phyloP scores from a whole-genome alignment of 2,329 filamentous ascomycete genomes.

The Capronia epimyces region DNA sequence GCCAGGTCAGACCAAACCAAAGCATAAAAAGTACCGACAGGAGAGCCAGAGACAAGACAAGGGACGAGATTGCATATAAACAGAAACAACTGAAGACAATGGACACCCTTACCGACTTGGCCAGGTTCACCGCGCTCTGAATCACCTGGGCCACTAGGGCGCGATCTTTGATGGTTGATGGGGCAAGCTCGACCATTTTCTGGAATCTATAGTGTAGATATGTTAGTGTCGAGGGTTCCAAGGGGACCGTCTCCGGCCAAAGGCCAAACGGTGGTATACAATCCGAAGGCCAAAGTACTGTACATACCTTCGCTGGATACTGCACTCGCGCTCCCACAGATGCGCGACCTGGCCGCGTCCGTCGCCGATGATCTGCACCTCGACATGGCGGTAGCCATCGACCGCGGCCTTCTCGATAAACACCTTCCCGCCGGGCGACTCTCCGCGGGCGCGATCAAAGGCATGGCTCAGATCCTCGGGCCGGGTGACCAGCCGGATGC shows the following conservation, averaged over 20 bases:
- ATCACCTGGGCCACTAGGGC: constrained; percentile 47
- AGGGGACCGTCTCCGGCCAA: too few species aligned
- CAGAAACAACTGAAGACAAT: not conserved
- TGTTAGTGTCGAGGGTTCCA: too few species aligned
- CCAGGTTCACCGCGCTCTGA: constrained; percentile 50
- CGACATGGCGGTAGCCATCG: constrained; percentile 56
- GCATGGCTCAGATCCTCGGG: constrained; percentile 43
- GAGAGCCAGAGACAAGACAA: too few species aligned
- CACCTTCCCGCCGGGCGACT: constrained; percentile 54
- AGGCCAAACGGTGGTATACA: too few species aligned
- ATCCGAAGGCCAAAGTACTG: too few species aligned
- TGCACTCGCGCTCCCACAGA: constrained; percentile 58
- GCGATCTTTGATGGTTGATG: constrained; percentile 47
- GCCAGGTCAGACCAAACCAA: too few species aligned
- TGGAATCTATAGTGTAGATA: constrained; percentile 51
- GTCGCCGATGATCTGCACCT: constrained; percentile 58
- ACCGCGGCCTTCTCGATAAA: constrained; percentile 60
- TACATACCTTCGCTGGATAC: constrained; percentile 46
- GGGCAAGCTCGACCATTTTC: constrained; percentile 57
- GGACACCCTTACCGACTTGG: constrained; percentile 29
- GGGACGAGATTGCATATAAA: too few species aligned
- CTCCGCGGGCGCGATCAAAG: constrained; percentile 49
- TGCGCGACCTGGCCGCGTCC: constrained; percentile 49
- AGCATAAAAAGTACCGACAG: too few species aligned
- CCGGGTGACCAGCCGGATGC: constrained; percentile 51